Conservation (phyloP, 192 early-diverging fungal species). For the Pilobolus umbonatus region DNA sequence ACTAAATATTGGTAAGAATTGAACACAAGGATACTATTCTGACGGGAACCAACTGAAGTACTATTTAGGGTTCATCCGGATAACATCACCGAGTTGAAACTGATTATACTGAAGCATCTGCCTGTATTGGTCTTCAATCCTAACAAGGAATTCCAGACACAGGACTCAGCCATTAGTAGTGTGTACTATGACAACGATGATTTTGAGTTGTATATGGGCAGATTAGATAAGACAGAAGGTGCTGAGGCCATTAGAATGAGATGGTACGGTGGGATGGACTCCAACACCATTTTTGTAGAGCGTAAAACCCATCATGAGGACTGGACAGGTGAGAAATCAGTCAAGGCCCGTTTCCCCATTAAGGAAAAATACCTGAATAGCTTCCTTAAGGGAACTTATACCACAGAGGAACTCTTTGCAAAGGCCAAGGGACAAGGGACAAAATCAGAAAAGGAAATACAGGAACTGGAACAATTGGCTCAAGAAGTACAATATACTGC, state of each 20-base stretch:
- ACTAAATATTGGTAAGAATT: slow-evolving; percentile 94
- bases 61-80: slow-evolving; percentile 77
- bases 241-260: slow-evolving; percentile 91
- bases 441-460: slow-evolving; percentile 84
- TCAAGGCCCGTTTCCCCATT: slow-evolving; percentile 93
- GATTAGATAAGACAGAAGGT: slow-evolving; percentile 89
- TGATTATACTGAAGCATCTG: slow-evolving; percentile 87
- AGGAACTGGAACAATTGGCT: slow-evolving; percentile 65
- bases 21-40: not conserved
- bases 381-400: slow-evolving; percentile 76
- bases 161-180: slow-evolving; percentile 90
- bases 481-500: slow-evolving; percentile 73
- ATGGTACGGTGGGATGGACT: slow-evolving; percentile 94
- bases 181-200: slow-evolving; percentile 96
- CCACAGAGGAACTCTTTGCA: slow-evolving; percentile 71
- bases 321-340: slow-evolving; percentile 93
- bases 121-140: slow-evolving; percentile 92
- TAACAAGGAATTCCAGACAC: slow-evolving; percentile 61
- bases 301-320: slow-evolving; percentile 97
- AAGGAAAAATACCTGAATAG: slow-evolving; percentile 95
- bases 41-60: not conserved
- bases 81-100: slow-evolving; percentile 95
- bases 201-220: slow-evolving; percentile 89
- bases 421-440: slow-evolving; percentile 74
- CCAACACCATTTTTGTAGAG: slow-evolving; percentile 90